Base-by-base conservation (phyloP, 208 protist species). In the Crithidia bombi region DNA sequence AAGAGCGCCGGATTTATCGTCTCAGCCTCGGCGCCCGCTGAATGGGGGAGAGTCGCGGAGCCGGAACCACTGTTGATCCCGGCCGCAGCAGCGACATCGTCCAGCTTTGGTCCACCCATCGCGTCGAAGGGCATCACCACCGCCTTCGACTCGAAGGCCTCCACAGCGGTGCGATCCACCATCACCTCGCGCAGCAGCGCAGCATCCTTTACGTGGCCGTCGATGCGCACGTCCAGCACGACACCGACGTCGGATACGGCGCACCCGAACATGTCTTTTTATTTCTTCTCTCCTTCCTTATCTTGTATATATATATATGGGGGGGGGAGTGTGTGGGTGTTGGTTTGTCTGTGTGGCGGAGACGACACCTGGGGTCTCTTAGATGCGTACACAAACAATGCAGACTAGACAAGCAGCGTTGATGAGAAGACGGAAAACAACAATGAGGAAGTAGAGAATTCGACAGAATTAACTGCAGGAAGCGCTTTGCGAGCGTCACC, bases 1-100 rank as follows among this genome's bases (percentile, higher is more conserved):
- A 63, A 68, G 4, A 77, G 11, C 21, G 15, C 14, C 6, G 55
- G 25, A 15, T 41, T 12, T 28, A 56, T 44, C 17, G 75, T 58
- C 61, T 79, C 74, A 41, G 65, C 65, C 30, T 75, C 73, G 55
- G 32, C 12, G 26, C 74, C 54, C 2, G 69, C 23, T 35, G 30
- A 67, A 1, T 25, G 41, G 50, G 28, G 19, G 1, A 41, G 47
- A 12, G 17, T 28, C 7, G 51, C 44, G 2, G 35, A 55, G 1
- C 15, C 23, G 25, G 46, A 35, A 0, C 41, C 5, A 28, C 12
- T 38, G 28, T 21, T 21, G 6, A 39, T 46, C 19, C 35, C 30
- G 21, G 69, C 43, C 32, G 51, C 49, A 1, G 50, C 33, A 0
- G 41, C 51, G 25, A 26, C 55, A 2, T 25, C 61, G 46, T 66